phyloP scores from a whole-genome alignment of 2,329 filamentous ascomycete species.

The Fusarium phyllophilum region DNA sequence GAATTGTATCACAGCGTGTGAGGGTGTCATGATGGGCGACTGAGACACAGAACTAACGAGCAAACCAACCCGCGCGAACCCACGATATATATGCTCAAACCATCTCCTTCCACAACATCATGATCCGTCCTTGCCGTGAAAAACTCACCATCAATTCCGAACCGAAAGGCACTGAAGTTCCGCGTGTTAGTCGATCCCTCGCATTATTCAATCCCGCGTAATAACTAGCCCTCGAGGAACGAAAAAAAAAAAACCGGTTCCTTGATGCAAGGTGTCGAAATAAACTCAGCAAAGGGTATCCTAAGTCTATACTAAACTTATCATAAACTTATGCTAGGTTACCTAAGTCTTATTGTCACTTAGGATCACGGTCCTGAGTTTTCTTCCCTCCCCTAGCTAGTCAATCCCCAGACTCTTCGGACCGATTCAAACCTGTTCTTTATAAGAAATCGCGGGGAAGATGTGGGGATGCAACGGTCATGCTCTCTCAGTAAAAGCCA shows the following conservation, averaged over 20 bases:
- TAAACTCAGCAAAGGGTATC: neutral
- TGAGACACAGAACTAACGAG: neutral
- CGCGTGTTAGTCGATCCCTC: neutral
- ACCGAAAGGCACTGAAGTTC: neutral
- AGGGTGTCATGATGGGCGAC: conserved; percentile 21
- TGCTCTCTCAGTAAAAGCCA: neutral
- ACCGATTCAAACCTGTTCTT: conserved; percentile 28
- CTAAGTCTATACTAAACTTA: neutral
- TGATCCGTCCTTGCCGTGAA: neutral
- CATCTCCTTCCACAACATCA: neutral
- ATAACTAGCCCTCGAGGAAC: neutral
- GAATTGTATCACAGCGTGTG: conserved; percentile 25
- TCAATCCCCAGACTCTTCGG: conserved; percentile 16
- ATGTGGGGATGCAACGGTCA: conserved; percentile 26
- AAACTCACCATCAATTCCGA: neutral
- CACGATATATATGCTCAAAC: conserved; percentile 13
- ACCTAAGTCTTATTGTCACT: neutral
- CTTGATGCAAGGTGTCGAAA: neutral
- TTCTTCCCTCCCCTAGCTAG: neutral
- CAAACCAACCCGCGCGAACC: neutral
- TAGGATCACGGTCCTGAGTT: neutral
- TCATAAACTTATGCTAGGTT: neutral
- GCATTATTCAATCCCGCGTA: too few relatives aligned
- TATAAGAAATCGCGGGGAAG: conserved; percentile 22
- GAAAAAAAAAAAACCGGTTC: neutral